phyloP scores from a whole-genome alignment of 495 filamentous ascomycete species.

The Bacidia gigantensis region DNA sequence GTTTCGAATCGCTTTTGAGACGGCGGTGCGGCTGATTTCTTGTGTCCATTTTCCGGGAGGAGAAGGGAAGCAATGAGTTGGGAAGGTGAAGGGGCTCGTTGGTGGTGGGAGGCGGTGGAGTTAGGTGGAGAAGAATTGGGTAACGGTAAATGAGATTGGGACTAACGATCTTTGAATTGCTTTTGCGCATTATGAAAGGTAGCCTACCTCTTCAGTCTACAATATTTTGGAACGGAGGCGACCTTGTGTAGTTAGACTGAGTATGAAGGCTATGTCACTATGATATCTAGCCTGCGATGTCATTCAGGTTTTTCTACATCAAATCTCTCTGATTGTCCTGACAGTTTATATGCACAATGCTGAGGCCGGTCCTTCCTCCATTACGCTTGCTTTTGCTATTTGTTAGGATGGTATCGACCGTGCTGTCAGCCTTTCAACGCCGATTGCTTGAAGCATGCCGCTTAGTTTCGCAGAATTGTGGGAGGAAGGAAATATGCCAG shows the following conservation, averaged over 20 bases:
- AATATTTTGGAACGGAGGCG: too few relatives aligned
- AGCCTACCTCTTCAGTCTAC: too few relatives aligned
- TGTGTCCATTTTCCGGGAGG: constrained; percentile 10
- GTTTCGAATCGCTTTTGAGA: constrained; percentile 8
- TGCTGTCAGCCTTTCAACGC: too few relatives aligned
- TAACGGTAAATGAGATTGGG: too few relatives aligned
- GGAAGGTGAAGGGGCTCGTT: neutral
- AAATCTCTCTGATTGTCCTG: neutral
- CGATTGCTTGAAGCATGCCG: neutral
- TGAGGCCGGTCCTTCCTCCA: too few relatives aligned
- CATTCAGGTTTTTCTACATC: neutral
- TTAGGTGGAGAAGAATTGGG: neutral
- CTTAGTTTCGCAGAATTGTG: too few relatives aligned
- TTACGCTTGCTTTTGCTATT: neutral
- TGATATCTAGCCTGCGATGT: neutral
- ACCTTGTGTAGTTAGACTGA: too few relatives aligned
- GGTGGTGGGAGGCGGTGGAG: neutral
- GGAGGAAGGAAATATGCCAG: neutral
- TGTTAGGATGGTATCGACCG: neutral
- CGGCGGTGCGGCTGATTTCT: constrained; percentile 6
- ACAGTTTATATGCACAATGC: neutral
- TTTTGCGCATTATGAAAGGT: too few relatives aligned
- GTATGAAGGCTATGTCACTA: too few relatives aligned
- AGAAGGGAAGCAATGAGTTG: neutral
- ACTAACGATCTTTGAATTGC: too few relatives aligned